Evolutionary conservation across 2,329 filamentous ascomycete species (phyloP).

Genomic region (Talaromyces sp.): DNA sequence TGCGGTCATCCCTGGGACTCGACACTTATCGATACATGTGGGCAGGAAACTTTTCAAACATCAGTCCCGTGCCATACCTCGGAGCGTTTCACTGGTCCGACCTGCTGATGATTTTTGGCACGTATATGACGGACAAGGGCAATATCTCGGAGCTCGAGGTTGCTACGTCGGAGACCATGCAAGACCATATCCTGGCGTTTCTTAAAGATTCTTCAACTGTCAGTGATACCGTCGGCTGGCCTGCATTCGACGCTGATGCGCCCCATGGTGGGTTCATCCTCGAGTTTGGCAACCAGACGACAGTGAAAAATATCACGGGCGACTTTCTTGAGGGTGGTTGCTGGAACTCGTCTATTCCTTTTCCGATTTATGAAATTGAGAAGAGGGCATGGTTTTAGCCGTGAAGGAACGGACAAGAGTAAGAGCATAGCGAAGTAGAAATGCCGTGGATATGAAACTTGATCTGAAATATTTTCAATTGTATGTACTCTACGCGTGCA

Average conservation of each 20-base stretch:
- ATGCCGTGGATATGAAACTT: not conserved
- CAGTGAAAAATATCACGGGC: not conserved
- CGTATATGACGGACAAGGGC: slow-evolving; percentile 13
- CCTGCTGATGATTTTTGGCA: slow-evolving; percentile 19
- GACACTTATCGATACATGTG: slow-evolving; percentile 38
- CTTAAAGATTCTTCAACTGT: slow-evolving; percentile 14
- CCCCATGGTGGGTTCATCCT: not conserved
- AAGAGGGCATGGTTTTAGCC: not conserved
- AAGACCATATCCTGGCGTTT: slow-evolving; percentile 22
- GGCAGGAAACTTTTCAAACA: slow-evolving; percentile 39
- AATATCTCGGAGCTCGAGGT: slow-evolving; percentile 14
- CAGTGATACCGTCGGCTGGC: slow-evolving; percentile 11
- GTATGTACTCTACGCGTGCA: slow-evolving; percentile 6
- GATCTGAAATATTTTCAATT: not conserved
- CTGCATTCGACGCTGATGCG: not conserved
- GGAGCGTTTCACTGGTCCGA: slow-evolving; percentile 38
- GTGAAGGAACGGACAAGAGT: too few relatives aligned
- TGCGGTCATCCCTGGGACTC: slow-evolving; percentile 11
- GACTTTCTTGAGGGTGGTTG: not conserved
- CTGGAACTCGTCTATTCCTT: not conserved
- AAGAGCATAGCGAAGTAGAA: too few relatives aligned
- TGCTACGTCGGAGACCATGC: slow-evolving; percentile 17
- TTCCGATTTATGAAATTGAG: not conserved
- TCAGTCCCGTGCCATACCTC: slow-evolving; percentile 35
- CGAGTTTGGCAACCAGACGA: not conserved